Evolutionary conservation across 2,329 filamentous ascomycete species (phyloP).

Genomic region (Pyrenophora tritici-repentis): DNA sequence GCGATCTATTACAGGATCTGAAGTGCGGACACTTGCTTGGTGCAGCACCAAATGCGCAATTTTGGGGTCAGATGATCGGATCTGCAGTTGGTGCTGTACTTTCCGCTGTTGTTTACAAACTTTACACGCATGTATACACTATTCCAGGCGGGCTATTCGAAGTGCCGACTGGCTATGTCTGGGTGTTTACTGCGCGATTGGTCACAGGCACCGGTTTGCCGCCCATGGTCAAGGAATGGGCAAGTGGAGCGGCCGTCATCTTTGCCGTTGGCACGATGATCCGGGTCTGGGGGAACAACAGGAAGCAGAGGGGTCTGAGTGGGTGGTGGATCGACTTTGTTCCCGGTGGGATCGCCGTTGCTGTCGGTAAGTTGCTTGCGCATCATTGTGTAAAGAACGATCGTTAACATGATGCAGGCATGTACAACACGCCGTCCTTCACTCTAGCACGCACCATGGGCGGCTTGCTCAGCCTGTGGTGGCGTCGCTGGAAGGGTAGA

Average conservation of each 20-base stretch:
- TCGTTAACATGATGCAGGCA: constrained; percentile 59
- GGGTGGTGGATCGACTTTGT: constrained; percentile 73
- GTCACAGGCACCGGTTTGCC: constrained; percentile 91
- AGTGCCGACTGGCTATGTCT: constrained; percentile 92
- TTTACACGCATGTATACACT: constrained; percentile 88
- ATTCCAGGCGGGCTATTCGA: constrained; percentile 90
- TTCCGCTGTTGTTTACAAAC: constrained; percentile 82
- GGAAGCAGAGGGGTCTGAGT: constrained; percentile 41
- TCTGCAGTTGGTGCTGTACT: constrained; percentile 83
- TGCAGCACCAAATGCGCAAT: constrained; percentile 91
- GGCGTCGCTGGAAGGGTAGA: constrained; percentile 34
- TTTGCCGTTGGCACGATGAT: constrained; percentile 74
- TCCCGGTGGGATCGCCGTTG: constrained; percentile 93
- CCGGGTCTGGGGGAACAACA: constrained; percentile 55
- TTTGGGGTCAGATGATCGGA: constrained; percentile 94
- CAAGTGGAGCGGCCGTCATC: constrained; percentile 72
- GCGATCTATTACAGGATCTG: constrained; percentile 94
- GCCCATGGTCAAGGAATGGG: constrained; percentile 79
- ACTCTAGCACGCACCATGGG: constrained; percentile 86
- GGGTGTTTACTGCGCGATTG: constrained; percentile 93
- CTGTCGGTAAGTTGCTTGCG: constrained; percentile 67
- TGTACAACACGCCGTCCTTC: constrained; percentile 98
- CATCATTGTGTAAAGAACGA: background rate
- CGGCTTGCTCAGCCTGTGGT: constrained; percentile 52
- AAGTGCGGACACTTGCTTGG: constrained; percentile 95